Evolutionary conservation across 23 red algal genomes (phyloP), one percentile per base, ranked within the genome.

Genomic region (Gracilariopsis chorda): DNA sequence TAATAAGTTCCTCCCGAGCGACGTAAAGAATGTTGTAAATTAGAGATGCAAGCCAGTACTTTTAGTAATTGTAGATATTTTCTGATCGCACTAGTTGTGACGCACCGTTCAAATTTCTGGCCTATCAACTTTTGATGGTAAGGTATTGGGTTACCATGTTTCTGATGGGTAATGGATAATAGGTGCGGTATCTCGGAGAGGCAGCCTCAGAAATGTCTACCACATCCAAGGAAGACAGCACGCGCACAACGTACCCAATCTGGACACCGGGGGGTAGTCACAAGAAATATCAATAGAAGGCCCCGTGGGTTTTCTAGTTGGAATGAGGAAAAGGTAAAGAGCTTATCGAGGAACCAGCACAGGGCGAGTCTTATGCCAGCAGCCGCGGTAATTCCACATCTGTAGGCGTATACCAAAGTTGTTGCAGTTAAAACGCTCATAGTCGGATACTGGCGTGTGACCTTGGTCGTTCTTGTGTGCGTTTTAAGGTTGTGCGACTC

Each of bases 151-250:
- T 80, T 57, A 55, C 76, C 76, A 80, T 80, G 49, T 40, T 57
- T 80, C 0, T 80, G 44, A 80, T 47, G 16, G 76, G 76, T 80
- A 1, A 57, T 47, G 76, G 76, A 55, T 28, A 40, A 14, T 57
- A 47, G 76, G 76, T 80, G 76, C 76, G 76, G 17, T 40, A 1
- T 12, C 55, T 47, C 1, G 76, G 45, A 80, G 76, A 80, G 49
- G 76, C 14, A 59, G 76, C 44, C 76, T 80, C 10, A 55, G 76
- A 80, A 55, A 87, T 65, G 63, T 42, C 65, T 77, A 59, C 83
- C 83, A 57, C 69, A 74, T 88, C 65, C 83, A 88, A 88, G 65
- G 83, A 88, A 88, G 83, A 48, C 65, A 88, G 62, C 83, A 88
- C 64, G 83, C 61, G 83, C 83, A 47, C 41, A 88, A 88, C 62